Evolutionary conservation across 2,329 filamentous ascomycete genomes (phyloP).

Genomic region (Aspergillus proliferans): DNA sequence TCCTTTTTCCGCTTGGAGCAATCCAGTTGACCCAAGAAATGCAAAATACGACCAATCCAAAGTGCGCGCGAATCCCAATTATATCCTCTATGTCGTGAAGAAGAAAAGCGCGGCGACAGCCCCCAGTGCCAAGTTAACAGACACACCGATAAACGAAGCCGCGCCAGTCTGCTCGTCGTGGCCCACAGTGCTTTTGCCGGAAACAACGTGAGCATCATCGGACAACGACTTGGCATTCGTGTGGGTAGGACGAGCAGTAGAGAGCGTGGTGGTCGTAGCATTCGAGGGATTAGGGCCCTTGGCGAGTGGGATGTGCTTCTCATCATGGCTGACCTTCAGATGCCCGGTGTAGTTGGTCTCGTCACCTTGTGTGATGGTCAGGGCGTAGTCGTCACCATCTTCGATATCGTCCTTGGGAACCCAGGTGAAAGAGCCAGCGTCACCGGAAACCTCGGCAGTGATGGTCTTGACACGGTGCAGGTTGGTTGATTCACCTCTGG

Average conservation of each 20-base stretch:
- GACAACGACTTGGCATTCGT: background rate
- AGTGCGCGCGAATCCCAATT: no score
- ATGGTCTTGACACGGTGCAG: slow-evolving; percentile 47
- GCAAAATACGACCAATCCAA: background rate
- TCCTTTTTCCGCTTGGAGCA: no score
- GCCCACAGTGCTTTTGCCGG: background rate
- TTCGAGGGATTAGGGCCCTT: slow-evolving; percentile 4
- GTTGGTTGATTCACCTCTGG: slow-evolving; percentile 46
- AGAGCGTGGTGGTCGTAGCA: slow-evolving; percentile 7
- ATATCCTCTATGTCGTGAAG: slow-evolving; percentile 2
- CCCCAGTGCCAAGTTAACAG: slow-evolving; percentile 9
- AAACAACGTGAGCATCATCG: background rate
- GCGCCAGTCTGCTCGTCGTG: slow-evolving; percentile 6
- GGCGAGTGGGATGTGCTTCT: slow-evolving; percentile 7
- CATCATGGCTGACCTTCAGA: slow-evolving; percentile 40
- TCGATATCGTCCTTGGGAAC: slow-evolving; percentile 40
- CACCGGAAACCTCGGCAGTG: slow-evolving; percentile 41
- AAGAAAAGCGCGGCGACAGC: slow-evolving; percentile 8
- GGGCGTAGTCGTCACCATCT: slow-evolving; percentile 49
- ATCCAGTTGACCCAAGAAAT: background rate
- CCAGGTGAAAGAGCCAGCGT: slow-evolving; percentile 43
- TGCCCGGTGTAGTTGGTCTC: slow-evolving; percentile 52
- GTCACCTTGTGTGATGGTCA: slow-evolving; percentile 51
- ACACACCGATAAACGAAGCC: slow-evolving; percentile 8
- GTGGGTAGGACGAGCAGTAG: slow-evolving; percentile 1